Conservation (phyloP, 495 filamentous ascomycete species). For the Aspergillus ostianus region DNA sequence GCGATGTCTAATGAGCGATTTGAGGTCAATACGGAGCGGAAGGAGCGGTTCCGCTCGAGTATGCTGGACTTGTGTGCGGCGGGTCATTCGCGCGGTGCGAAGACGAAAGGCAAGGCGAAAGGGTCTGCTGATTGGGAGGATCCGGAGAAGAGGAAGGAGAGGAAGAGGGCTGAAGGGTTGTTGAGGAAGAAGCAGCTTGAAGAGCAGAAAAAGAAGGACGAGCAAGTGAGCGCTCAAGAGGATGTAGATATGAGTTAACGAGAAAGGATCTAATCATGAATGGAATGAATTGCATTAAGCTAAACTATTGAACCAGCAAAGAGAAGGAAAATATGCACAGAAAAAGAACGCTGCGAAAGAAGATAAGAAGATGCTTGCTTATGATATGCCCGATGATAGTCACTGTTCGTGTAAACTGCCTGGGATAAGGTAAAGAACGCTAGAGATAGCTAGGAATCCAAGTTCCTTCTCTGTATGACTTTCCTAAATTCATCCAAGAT, state of each 20-base stretch:
- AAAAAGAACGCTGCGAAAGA: neutral
- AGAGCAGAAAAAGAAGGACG: constrained; percentile 19
- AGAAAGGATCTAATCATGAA: neutral
- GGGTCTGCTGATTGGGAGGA: constrained; percentile 53
- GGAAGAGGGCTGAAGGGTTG: constrained; percentile 63
- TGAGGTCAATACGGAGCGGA: constrained; percentile 67
- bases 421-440: neutral
- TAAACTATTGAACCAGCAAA: neutral
- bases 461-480: neutral
- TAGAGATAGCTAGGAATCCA: neutral
- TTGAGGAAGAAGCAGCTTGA: constrained; percentile 37
- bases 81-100: constrained; percentile 13
- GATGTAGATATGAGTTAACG: constrained; percentile 1
- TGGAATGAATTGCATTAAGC: neutral
- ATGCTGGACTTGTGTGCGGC: constrained; percentile 23
- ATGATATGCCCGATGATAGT: neutral
- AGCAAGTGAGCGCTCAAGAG: constrained; percentile 2
- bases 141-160: constrained; percentile 51
- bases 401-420: neutral
- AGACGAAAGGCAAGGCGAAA: constrained; percentile 21
- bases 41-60: constrained; percentile 53
- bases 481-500: neutral
- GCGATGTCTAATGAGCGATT: constrained; percentile 75
- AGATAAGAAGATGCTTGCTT: neutral
- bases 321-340: neutral